phyloP scores from a whole-genome alignment of 2,329 filamentous ascomycete genomes.

The Fusarium tuaranense region DNA sequence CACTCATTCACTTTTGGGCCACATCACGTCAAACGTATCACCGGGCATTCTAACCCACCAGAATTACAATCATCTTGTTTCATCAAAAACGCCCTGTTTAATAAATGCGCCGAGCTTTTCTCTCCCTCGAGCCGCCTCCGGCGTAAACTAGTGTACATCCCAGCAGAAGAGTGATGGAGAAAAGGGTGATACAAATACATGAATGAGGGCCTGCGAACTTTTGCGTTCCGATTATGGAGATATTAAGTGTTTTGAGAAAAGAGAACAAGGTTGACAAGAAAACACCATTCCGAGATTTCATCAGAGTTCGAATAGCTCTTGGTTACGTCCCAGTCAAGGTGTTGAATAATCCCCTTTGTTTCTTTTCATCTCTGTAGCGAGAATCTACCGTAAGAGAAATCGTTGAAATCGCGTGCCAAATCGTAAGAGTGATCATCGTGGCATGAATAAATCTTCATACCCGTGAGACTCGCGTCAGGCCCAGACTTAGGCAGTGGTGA shows the following conservation, averaged over 20 bases:
- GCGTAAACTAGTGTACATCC: slow-evolving; percentile 53
- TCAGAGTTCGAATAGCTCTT: slow-evolving; percentile 44
- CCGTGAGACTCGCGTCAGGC: slow-evolving; percentile 43
- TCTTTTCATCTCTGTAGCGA: slow-evolving; percentile 47
- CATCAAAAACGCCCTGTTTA: slow-evolving; percentile 48
- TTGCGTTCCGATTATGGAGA: slow-evolving; percentile 45
- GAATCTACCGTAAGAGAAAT: slow-evolving; percentile 54
- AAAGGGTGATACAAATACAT: slow-evolving; percentile 52
- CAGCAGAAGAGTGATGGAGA: slow-evolving; percentile 49
- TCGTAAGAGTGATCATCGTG: slow-evolving; percentile 52
- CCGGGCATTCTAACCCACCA: slow-evolving; percentile 18
- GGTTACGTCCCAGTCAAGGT: slow-evolving; percentile 45
- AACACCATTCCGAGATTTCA: slow-evolving; percentile 44
- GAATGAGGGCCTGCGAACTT: slow-evolving; percentile 44
- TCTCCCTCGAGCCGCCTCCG: slow-evolving; percentile 46
- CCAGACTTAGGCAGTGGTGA: slow-evolving; percentile 49
- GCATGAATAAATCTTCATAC: slow-evolving; percentile 38
- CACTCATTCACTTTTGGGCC: neutral
- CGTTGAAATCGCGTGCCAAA: slow-evolving; percentile 55
- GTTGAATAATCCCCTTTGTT: slow-evolving; percentile 40
- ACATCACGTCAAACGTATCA: neutral
- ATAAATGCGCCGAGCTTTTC: slow-evolving; percentile 51
- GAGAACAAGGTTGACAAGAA: slow-evolving; percentile 44
- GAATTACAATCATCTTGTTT: slow-evolving; percentile 16
- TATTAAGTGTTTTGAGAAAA: slow-evolving; percentile 47